Percentiles rank a stretch among this genome's conserved stretches.
phyloP scores from a whole-genome alignment of 352 stramenopile species.

The Pythium aristosporum region DNA sequence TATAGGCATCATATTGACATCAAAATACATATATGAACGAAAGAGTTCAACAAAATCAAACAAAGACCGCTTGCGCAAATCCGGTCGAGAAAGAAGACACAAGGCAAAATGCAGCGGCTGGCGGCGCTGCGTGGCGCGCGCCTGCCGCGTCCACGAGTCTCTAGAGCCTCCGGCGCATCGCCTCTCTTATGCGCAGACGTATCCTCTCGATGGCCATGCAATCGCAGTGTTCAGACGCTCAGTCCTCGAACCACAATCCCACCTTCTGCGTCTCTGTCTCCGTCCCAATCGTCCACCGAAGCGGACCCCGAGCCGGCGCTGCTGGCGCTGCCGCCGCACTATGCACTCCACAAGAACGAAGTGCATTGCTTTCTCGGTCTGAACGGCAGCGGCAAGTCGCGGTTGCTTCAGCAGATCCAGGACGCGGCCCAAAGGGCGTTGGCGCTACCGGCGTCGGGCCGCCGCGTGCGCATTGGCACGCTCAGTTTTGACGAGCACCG shows the following conservation, averaged over 20 bases:
- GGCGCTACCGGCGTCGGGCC: background rate
- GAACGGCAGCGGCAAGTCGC: constrained; percentile 71
- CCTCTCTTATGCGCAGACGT: background rate
- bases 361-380: constrained; percentile 72
- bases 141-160: background rate
- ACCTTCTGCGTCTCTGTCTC: background rate
- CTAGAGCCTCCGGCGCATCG: background rate
- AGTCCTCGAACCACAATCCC: constrained; percentile 4
- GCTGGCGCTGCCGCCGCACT: constrained; percentile 38
- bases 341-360: constrained; percentile 47
- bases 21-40: too few species aligned
- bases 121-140: too few species aligned
- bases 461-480: constrained; percentile 37
- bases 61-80: background rate
- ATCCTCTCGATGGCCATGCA: background rate
- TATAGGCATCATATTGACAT: background rate
- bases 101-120: background rate
- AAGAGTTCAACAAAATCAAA: too few species aligned
- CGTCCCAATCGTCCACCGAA: background rate
- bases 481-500: constrained; percentile 88
- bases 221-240: constrained; percentile 1
- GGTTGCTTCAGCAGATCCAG: constrained; percentile 50
- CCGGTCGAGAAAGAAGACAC: background rate
- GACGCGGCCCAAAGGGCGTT: constrained; percentile 11
- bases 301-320: constrained; percentile 22